Evolutionary conservation across 1,284 basidiomycete genomes (phyloP), one percentile per base, ranked within the genome.

Genomic region (Afroboletus lepidellus): DNA sequence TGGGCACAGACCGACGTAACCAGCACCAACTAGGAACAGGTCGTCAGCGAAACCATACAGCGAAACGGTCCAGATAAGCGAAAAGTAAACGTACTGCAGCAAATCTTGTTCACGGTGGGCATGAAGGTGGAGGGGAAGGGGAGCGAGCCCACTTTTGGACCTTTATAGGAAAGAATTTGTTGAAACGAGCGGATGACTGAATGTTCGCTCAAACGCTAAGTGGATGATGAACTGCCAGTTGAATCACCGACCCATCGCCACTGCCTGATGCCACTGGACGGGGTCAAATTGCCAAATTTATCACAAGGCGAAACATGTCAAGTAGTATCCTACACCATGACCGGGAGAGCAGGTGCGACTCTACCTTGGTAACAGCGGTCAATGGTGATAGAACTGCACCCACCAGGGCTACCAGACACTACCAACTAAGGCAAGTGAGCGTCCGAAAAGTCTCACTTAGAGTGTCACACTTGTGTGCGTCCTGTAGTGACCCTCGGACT

Each of bases 1-100:
- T 13, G 12, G 36, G 24, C 33, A 50, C 89, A 73, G 65, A 92
- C 92, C 94, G 67, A 98, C 94, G 70, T 97, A 97, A 69, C 95
- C 95, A 71, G 94, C 95, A 70, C 94, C 95, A 65, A 98, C 91
- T 93, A 60, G 38, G 52, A 21, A 53, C 38, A 47, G 13, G 38
- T 39, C 23, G 36, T 65, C 41, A 65, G 50, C 21, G 29, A 49
- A 11, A 8, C 9, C 11, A 33, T 12, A 18, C 20, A 5, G 13
- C 27, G 32, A 27, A 24, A 24, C 12, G 24, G 18, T 25, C 18
- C 50, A 23, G 34, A 45, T 52, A 24, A 33, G 33, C n/a, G 21
- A 16, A 43, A 29, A 32, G 50, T 16, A 23, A 54, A 86, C 90
- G 72, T 66, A 94, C 91, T 92, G 78, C 92, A 94, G 76, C 92